Conservation (phyloP, 1,284 basidiomycete species). For the Ceratobasidium sp. region DNA sequence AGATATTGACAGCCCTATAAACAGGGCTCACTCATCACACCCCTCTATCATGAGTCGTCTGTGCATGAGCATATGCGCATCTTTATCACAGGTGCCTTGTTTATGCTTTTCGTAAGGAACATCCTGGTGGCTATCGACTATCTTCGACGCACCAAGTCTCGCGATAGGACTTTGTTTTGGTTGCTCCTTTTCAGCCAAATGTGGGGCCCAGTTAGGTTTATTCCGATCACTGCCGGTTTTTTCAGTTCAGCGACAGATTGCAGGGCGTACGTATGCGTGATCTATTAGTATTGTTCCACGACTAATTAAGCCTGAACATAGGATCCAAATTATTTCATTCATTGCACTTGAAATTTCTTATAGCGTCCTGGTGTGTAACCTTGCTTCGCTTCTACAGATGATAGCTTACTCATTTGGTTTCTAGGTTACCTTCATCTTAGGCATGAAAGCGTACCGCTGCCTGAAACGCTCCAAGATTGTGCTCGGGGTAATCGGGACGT, state of each 20-base stretch:
- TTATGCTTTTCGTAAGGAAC: conserved; percentile 68
- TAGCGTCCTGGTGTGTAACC: conserved; percentile 62
- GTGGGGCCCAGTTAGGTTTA: conserved; percentile 63
- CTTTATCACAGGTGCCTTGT: conserved; percentile 64
- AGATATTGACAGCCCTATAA: conserved; percentile 11
- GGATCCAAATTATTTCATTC: conserved; percentile 60
- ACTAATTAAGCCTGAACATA: conserved; percentile 50
- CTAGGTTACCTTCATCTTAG: conserved; percentile 74
- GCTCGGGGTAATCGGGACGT: conserved; percentile 54
- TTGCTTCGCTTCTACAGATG: background rate
- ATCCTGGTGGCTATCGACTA: conserved; percentile 66
- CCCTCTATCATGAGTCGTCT: conserved; percentile 63
- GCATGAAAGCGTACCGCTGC: conserved; percentile 75
- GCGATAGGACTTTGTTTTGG: conserved; percentile 71
- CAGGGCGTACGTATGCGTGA: conserved; percentile 55
- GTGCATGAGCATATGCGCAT: conserved; percentile 62
- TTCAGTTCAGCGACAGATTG: conserved; percentile 61
- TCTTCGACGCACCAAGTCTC: conserved; percentile 67
- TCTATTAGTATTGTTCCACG: conserved; percentile 53
- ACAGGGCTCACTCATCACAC: conserved; percentile 67
- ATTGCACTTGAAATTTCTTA: conserved; percentile 60
- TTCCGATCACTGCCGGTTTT: conserved; percentile 63
- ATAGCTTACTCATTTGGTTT: background rate
- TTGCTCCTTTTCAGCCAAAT: conserved; percentile 68
- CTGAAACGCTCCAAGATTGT: conserved; percentile 69